Base-by-base conservation (phyloP, 345 rosid species). In the Bruguiera sexangula region DNA sequence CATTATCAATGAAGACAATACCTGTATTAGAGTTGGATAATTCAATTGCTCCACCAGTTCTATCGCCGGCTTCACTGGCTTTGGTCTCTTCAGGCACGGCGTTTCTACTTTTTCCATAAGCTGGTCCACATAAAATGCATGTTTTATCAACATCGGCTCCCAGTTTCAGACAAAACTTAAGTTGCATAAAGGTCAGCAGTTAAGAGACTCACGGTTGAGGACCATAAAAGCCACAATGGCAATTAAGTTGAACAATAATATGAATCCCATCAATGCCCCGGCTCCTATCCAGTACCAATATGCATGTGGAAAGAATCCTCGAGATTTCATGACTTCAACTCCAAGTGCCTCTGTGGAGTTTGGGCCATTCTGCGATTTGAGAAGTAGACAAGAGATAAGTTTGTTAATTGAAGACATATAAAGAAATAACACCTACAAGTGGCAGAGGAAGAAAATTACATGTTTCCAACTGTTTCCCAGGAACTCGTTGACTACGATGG, bases 251-350 rank as follows among this genome's bases (percentile, higher is more conserved):
- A 75, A 85, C 55, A 87, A 27, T 19, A 82, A 11, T 30, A 74
- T 56, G 70, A 75, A 85, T 29, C 77, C 39, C 19, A 80, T n/a
- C 69, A 87, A 70, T 27, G 89, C 92, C 6, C 76, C 72, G 18
- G 84, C 6, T 67, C 96, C 89, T 61, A 89, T 75, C 96, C 92
- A 89, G 76, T 87, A 89, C 96, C 96, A 89, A 54, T 77, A 78
- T 65, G 85, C 78, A 21, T 82, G 68, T 19, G 79, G 72, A 55
- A 75, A 84, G 63, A 87, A 65, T 19, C 90, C 96, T 21, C 90
- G 76, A 3, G 78, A 65, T 71, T 73, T 79, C 56, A 88, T 32
- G 16, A 86, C 74, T n/a, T 73, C 60, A 26, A 85, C 62, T 71
- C 94, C 96, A 8, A 84, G 54, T 50, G 86, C 4, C 51, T 82